phyloP scores from a whole-genome alignment of 2,329 filamentous ascomycete species.

The Xylaria arbuscula region DNA sequence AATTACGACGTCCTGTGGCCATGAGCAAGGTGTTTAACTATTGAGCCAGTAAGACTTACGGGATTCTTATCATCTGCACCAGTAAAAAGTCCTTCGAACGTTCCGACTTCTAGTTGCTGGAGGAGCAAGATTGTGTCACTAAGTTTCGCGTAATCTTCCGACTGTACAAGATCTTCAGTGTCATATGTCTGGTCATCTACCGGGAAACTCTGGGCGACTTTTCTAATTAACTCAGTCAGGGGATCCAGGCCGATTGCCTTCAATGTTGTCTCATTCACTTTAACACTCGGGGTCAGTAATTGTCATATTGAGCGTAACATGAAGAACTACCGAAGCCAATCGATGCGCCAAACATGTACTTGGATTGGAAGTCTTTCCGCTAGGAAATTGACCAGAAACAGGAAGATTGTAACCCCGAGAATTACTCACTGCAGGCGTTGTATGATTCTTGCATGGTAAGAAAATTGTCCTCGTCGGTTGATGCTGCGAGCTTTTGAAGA shows the following conservation, averaged over 20 bases:
- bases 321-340: too few relatives aligned
- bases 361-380: too few relatives aligned
- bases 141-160: conserved; percentile 50
- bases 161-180: conserved; percentile 40
- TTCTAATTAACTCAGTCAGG: conserved; percentile 65
- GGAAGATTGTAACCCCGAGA: too few relatives aligned
- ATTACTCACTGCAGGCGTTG: conserved; percentile 62
- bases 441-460: conserved; percentile 73
- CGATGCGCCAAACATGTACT: too few relatives aligned
- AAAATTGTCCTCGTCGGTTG: conserved; percentile 71
- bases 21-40: conserved; percentile 10
- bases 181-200: conserved; percentile 44
- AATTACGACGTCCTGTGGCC: conserved; percentile 48
- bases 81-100: conserved; percentile 52
- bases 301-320: too few relatives aligned
- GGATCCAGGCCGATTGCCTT: conserved; percentile 66
- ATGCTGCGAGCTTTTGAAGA: conserved; percentile 52
- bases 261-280: conserved; percentile 67
- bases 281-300: too few relatives aligned
- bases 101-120: conserved; percentile 57
- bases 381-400: too few relatives aligned
- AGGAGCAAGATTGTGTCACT: conserved; percentile 61
- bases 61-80: conserved; percentile 59
- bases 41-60: conserved; percentile 34
- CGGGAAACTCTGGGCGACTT: conserved; percentile 61